Base-by-base conservation (phyloP, 352 stramenopile genomes). In the Pythium rishiriense region DNA sequence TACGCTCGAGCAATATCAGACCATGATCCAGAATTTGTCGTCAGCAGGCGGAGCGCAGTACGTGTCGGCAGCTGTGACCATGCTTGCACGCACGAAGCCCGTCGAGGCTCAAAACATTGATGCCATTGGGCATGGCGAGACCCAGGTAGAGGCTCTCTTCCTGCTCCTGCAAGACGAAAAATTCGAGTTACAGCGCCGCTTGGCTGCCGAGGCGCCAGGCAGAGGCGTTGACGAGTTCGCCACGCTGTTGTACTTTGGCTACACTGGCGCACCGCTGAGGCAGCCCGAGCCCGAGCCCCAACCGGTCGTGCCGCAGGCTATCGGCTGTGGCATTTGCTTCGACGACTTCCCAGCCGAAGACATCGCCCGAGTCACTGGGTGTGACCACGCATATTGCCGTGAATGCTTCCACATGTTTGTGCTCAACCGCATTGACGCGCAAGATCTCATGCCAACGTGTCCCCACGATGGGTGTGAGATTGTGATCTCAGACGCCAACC, bases 301-400 rank as follows among this genome's bases (percentile, higher is more conserved):
- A n/a, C 42, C 55, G 17, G 28, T 31, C 10, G 15, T 10, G n/a
- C 25, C 55, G 22, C 55, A n/a, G 7, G 55, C 51, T 4, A 57
- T 39, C 29, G 53, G 49, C 49, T 60, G 51, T 25, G 45, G 35
- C 4, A 54, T 64, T n/a, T 64, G 57, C 33, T 37, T 64, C 31
- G 57, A 64, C 0, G 57, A 64, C 21, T 33, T 33, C 10, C 46
- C 57, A 7, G 41, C 41, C 22, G 46, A 57, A 19, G 57, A 64
- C 24, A 50, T 57, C 12, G 41, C 57, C 45, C 29, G 31, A 15
- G 33, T 57, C 12, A 37, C 15, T 31, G 45, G 57, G 10, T 64
- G 46, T 25, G 25, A 49, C 8, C 57, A 64, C 33, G 17, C 45
- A 10, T 64, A 64, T 25, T 64, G 57, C 35, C 57, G 57, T 9